Evolutionary conservation across 768 basidiomycete species (phyloP).

Genomic region (Paxillus involutus): DNA sequence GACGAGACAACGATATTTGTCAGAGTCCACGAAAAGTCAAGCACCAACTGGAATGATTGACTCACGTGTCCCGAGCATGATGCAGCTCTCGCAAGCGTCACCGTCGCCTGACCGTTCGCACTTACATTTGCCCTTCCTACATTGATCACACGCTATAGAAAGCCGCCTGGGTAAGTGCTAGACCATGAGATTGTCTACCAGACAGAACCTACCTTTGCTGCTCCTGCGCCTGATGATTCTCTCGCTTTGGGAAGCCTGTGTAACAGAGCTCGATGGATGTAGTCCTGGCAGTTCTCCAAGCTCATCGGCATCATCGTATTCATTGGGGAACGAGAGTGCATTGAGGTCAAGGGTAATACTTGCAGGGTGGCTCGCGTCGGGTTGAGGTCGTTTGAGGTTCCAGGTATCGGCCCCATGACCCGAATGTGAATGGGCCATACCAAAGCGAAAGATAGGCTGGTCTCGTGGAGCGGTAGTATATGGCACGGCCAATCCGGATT

Average conservation of each 20-base stretch:
- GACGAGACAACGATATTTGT: conserved; percentile 2
- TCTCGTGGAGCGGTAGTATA: conserved; percentile 1
- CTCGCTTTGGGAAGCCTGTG: conserved; percentile 30
- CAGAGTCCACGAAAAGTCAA: conserved; percentile 3
- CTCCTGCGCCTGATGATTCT: conserved; percentile 68
- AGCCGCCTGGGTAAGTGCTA: not conserved
- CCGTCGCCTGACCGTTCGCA: conserved; percentile 66
- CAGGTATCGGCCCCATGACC: conserved; percentile 18
- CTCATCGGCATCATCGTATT: conserved; percentile 62
- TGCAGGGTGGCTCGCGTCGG: conserved; percentile 6
- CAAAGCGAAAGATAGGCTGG: conserved; percentile 23
- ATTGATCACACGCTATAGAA: conserved; percentile 76
- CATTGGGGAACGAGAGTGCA: conserved; percentile 53
- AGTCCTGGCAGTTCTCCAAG: conserved; percentile 44
- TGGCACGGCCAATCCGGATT: not conserved
- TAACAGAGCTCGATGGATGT: conserved; percentile 20
- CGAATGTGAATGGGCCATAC: conserved; percentile 21
- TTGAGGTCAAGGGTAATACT: conserved; percentile 23
- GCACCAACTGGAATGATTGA: conserved; percentile 5
- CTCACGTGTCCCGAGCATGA: conserved; percentile 70
- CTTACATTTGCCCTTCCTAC: conserved; percentile 88
- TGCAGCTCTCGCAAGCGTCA: conserved; percentile 75
- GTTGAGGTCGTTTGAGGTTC: conserved; percentile 18
- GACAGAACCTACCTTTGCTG: conserved; percentile 59
- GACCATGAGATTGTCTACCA: not conserved